Evolutionary conservation across 208 protist genomes (phyloP), one percentile per base, ranked within the genome.

Genomic region (Acanthamoeba royreba): DNA sequence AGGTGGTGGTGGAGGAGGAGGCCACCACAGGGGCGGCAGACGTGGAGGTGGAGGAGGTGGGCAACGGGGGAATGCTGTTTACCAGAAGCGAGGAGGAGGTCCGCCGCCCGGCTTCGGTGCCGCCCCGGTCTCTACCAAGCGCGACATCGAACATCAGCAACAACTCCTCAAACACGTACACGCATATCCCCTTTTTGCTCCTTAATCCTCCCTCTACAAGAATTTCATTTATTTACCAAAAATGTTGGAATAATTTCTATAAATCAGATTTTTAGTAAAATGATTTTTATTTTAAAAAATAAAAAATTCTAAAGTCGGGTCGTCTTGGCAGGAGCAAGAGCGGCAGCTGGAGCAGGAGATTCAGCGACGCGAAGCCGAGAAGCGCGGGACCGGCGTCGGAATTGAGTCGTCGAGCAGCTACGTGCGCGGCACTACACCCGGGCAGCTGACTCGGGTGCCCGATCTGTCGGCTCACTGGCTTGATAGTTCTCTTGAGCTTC

Each of bases 381-480:
- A 92, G 88, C 55, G 47, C 9, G 33, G 38, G 61, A 81, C 88
- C 17, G 61, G 43, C 15, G 35, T 49, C 28, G 42, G 43, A 31
- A 61, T 92, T 11, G 88, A 74, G 61, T 11, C 9, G 31, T 81
- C 61, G 31, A 35, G n/a, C 47, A 74, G 53, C 88, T 74, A 58
- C 45, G 61, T 81, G 11, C 66, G 43, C 11, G 63, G 63, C 40
- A 9, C 87, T 42, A 81, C 88, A 9, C 7, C 40, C 25, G 43
- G 38, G 25, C 61, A 92, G 66, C 88, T 92, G 35, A 40, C 25
- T 0, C 55, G 66, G 1, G 66, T 92, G 33, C 42, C 88, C 61
- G 88, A 92, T 38, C 88, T 92, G 25, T 92, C 88, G 9, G 45
- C 88, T 1, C 88, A 92, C 88, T 92, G 88, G 88, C 88, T 92